These are phyloP conservation scores for Geopyxis carbonaria DNA, from an alignment of 495 filamentous ascomycete genomes.

Conservation along the genomic window DNA sequence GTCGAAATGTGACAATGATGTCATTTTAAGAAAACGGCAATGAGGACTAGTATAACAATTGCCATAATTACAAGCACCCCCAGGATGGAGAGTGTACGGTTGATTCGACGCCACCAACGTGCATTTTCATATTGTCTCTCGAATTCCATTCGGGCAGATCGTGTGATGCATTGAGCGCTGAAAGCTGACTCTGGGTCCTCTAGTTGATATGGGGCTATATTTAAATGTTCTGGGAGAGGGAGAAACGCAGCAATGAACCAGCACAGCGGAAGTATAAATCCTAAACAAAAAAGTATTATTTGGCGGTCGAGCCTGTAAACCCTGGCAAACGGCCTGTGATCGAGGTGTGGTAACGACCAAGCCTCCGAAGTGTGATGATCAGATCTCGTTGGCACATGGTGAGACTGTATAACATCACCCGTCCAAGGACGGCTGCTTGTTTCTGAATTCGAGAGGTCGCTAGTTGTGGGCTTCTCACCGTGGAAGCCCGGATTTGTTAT, in stretches of 20 bases:
- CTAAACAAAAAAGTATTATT: constrained; percentile 69
- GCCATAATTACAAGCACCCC: constrained; percentile 62
- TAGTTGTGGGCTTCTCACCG: constrained; percentile 12
- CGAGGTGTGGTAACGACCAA: constrained; percentile 21
- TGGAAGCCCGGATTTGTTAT: constrained; percentile 7
- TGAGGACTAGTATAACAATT: constrained; percentile 39
- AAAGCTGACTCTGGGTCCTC: constrained; percentile 29
- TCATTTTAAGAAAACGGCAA: too few species aligned
- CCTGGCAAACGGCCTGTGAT: constrained; percentile 11
- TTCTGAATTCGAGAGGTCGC: too few species aligned
- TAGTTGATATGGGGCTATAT: too few species aligned
- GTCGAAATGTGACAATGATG: too few species aligned
- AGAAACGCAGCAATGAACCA: constrained; percentile 80
- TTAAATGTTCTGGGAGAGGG: constrained; percentile 68
- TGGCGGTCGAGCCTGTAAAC: constrained; percentile 32
- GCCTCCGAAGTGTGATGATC: constrained; percentile 14
- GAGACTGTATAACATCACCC: too few species aligned
- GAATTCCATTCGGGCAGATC: constrained; percentile 29
- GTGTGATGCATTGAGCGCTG: constrained; percentile 19
- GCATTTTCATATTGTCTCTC: constrained; percentile 60
- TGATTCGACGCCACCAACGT: constrained; percentile 82
- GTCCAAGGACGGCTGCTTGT: too few species aligned
- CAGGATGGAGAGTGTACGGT: constrained; percentile 66
- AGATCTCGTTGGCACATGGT: too few species aligned
- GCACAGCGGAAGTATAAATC: constrained; percentile 70